Evolutionary conservation across 306 rosid species (phyloP).

Genomic region (Vicia villosa): DNA sequence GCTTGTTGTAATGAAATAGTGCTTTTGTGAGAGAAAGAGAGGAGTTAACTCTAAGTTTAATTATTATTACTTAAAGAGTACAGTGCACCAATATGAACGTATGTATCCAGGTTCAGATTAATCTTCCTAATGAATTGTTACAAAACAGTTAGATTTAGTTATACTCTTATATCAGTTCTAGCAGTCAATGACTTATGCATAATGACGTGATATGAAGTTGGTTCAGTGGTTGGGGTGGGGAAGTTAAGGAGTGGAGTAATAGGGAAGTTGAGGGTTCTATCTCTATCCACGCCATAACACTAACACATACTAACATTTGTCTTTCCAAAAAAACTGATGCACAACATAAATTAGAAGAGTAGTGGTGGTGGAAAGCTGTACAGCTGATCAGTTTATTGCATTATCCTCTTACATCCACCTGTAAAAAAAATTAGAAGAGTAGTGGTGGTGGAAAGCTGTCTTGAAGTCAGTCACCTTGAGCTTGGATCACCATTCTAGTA

Average conservation of each 20-base stretch:
- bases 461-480: too few species aligned
- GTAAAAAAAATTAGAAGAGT: too few species aligned
- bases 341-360: too few species aligned
- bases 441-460: too few species aligned
- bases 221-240: neutral
- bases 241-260: neutral
- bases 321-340: too few species aligned
- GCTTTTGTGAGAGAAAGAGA: neutral
- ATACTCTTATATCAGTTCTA: neutral
- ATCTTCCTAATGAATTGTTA: neutral
- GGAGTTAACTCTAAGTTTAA: neutral
- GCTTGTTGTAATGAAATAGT: neutral
- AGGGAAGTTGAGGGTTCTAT: neutral
- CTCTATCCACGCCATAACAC: too few species aligned
- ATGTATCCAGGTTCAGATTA: neutral
- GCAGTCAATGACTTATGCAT: neutral
- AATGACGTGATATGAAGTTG: neutral
- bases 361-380: too few species aligned
- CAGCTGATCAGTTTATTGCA: too few species aligned
- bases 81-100: neutral
- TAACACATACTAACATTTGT: too few species aligned
- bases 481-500: too few species aligned
- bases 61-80: neutral
- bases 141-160: neutral
- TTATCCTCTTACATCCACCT: too few species aligned